Evolutionary conservation across 1,284 basidiomycete genomes (phyloP).

Genomic region (Ceratobasidium sp.): DNA sequence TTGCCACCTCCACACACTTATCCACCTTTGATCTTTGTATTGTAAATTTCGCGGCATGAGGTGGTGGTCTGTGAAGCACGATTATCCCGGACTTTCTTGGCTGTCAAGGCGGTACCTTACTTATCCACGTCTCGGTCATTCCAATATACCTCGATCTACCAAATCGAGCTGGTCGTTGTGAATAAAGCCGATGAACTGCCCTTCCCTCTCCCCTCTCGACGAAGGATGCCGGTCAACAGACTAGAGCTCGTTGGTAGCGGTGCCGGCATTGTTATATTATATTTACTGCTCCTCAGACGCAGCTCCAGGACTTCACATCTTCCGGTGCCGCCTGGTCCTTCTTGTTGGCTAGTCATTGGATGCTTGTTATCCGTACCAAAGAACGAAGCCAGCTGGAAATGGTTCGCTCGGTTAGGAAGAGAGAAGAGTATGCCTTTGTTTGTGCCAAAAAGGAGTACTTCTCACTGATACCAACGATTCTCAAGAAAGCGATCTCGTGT

Average conservation of each 20-base stretch:
- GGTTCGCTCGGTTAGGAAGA: slow-evolving; percentile 46
- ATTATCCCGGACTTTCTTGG: no score
- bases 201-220: no score
- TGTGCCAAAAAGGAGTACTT: not conserved
- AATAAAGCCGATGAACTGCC: no score
- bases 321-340: slow-evolving; percentile 11
- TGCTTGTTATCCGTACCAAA: slow-evolving; percentile 8
- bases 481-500: slow-evolving; percentile 37
- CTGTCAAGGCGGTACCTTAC: no score
- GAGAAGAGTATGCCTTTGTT: not conserved
- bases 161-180: no score
- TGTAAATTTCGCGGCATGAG: no score
- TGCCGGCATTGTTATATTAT: not conserved
- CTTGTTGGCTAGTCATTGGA: slow-evolving; percentile 18
- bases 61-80: no score
- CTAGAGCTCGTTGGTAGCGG: not conserved
- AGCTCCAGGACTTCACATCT: not conserved
- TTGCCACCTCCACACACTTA: no score
- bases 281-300: not conserved
- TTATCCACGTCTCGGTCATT: no score
- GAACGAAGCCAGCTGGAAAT: slow-evolving; percentile 11
- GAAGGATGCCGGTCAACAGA: not conserved
- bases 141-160: no score
- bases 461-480: not conserved
- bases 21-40: no score